Percentiles rank a stretch among this genome's conserved stretches.
These are phyloP conservation scores for Hygrocybe coccinea DNA, from an alignment of 768 basidiomycete genomes.

Conservation along the genomic window DNA sequence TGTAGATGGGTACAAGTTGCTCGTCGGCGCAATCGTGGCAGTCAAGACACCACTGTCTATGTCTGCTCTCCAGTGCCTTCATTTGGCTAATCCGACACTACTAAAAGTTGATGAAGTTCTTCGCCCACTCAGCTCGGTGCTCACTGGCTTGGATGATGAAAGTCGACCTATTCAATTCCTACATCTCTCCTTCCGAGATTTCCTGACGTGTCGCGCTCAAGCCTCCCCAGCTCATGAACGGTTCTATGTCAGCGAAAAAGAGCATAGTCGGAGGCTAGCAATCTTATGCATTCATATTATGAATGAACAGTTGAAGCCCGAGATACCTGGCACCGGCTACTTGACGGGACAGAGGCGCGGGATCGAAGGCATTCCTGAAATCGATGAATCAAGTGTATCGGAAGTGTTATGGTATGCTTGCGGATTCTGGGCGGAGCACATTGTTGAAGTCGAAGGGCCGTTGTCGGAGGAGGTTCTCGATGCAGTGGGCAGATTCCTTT, in stretches of 20 bases:
- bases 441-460: constrained; percentile 1
- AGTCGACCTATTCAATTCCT: too few species aligned
- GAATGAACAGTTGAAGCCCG: neutral
- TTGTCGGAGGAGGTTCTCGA: neutral
- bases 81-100: neutral
- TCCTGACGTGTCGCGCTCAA: too few species aligned
- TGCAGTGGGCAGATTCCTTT: neutral
- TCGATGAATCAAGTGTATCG: neutral
- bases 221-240: too few species aligned
- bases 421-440: constrained; percentile 5
- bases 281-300: neutral
- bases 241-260: too few species aligned
- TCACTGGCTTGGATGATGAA: too few species aligned
- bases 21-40: constrained; percentile 2
- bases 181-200: too few species aligned
- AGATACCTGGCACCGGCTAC: constrained; percentile 2
- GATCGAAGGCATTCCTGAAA: neutral
- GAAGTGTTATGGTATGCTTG: constrained; percentile 8
- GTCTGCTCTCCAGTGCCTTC: neutral
- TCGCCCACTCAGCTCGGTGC: too few species aligned
- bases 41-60: constrained; percentile 6
- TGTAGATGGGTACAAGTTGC: neutral
- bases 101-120: neutral
- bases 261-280: too few species aligned
- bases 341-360: too few species aligned